Evolutionary conservation across 192 early-diverging fungal genomes (phyloP), one percentile per base, ranked within the genome.

Genomic region (Oehlia diaphana): DNA sequence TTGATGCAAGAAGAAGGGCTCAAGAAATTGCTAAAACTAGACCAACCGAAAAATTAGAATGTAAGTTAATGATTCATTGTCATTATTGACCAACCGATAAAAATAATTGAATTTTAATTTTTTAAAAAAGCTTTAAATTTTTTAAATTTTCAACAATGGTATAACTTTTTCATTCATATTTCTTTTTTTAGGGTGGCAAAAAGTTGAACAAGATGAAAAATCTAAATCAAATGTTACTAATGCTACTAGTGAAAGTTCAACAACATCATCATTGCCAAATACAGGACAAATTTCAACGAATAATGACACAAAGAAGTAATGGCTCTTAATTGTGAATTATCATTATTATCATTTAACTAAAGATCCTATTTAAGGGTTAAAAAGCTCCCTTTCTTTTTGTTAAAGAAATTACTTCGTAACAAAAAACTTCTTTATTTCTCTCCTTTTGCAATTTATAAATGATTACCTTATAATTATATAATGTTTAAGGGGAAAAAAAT

Each of bases 11-110:
- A 44, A 69, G 77, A 61, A n/a, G 77, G 26, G 66, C 66, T 28
- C 77, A 79, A 79, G 68, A 69, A 42, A 8, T 63, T 9, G 53
- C 49, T 31, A 79, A 50, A 13, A 79, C 35, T 62, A 69, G 77
- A 28, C 77, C 77, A 37, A 23, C 33, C 8, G 77, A 79, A 71
- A 79, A 79, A 63, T 63, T 79, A 42, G 77, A 79, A 62, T 79
- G 77, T 79, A 79, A 44, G 23, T 3, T 9, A 72, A 23, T 12
- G 2, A 0, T 37, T 37, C 2, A 37, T 37, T 37, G 37, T 37
- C 31, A 31, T 31, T 31, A 31, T 31, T 31, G 31, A 31, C 31
- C 31, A 31, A 31, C 1, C 31, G 0, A 31, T 31, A 31, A 31
- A 37, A 5, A 37, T 37, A 37, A 37, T 37, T 37, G 37, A 47